Evolutionary conservation across 2,329 filamentous ascomycete genomes (phyloP).

Genomic region (Penicillium sp.): DNA sequence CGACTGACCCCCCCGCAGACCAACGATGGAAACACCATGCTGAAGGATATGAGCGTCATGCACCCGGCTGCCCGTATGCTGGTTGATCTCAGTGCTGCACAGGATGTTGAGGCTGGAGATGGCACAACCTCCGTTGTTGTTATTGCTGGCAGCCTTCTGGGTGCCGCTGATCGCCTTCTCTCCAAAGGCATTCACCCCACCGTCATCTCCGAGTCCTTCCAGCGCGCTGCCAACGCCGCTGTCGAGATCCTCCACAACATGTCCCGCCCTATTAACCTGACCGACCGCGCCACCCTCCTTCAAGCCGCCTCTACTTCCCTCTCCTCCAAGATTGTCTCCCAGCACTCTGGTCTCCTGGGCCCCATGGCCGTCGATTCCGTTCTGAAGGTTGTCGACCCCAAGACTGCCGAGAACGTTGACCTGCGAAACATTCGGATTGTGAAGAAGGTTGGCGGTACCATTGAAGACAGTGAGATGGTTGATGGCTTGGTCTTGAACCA

Average conservation of each 20-base stretch:
- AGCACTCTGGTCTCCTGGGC: constrained; percentile 93
- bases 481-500: constrained; percentile 93
- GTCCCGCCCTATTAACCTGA: constrained; percentile 89
- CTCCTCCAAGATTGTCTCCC: constrained; percentile 97
- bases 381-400: constrained; percentile 91
- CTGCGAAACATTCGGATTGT: constrained; percentile 94
- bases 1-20: constrained; percentile 58
- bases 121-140: constrained; percentile 98
- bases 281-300: constrained; percentile 85
- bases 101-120: constrained; percentile 98
- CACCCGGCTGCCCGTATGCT: constrained; percentile 99
- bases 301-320: constrained; percentile 97
- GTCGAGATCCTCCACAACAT: constrained; percentile 92
- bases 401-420: constrained; percentile 95
- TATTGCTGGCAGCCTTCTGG: constrained; percentile 92
- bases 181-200: constrained; percentile 94
- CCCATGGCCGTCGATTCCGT: constrained; percentile 98
- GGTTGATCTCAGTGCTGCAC: constrained; percentile 93
- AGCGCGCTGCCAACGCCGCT: constrained; percentile 85
- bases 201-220: constrained; percentile 96
- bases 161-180: constrained; percentile 88
- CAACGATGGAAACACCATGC: constrained; percentile 99
- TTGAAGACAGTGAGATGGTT: constrained; percentile 97
- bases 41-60: constrained; percentile 98
- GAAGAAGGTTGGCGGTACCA: constrained; percentile 97